phyloP scores from a whole-genome alignment of 495 filamentous ascomycete genomes.

The Aspergillus asperescens region DNA sequence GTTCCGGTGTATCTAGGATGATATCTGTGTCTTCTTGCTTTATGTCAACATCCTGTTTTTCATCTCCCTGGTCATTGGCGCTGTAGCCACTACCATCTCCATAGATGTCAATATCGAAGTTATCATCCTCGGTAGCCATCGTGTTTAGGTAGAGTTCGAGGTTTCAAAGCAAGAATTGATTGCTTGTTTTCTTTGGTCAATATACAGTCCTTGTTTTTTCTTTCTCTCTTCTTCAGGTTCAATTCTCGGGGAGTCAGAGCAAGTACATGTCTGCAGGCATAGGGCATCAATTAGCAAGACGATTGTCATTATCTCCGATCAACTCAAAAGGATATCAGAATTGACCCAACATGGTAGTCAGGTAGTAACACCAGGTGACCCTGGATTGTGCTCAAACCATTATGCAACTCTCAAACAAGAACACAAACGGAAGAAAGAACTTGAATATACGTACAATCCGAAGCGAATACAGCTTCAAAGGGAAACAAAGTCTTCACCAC shows the following conservation, averaged over 20 bases:
- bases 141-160: conserved; percentile 32
- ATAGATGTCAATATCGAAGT: conserved; percentile 99
- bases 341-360: background rate
- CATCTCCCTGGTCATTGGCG: conserved; percentile 44
- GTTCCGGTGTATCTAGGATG: conserved; percentile 35
- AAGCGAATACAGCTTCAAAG: conserved; percentile 27
- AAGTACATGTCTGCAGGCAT: conserved; percentile 44
- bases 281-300: conserved; percentile 39
- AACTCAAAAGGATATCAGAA: background rate
- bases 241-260: conserved; percentile 32
- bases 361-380: conserved; percentile 8
- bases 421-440: conserved; percentile 24
- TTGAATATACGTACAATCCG: conserved; percentile 46
- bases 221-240: conserved; percentile 23
- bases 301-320: conserved; percentile 16
- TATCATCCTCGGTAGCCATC: conserved; percentile 80
- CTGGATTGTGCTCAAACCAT: background rate
- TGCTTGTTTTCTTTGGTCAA: conserved; percentile 26
- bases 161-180: conserved; percentile 28
- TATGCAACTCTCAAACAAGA: conserved; percentile 5
- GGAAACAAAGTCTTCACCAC: conserved; percentile 24
- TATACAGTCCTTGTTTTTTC: conserved; percentile 32
- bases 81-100: conserved; percentile 63
- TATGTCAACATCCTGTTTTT: conserved; percentile 48
- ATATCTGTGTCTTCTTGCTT: conserved; percentile 46